phyloP scores from a whole-genome alignment of 2,329 filamentous ascomycete species.

The Beauveria sp. region DNA sequence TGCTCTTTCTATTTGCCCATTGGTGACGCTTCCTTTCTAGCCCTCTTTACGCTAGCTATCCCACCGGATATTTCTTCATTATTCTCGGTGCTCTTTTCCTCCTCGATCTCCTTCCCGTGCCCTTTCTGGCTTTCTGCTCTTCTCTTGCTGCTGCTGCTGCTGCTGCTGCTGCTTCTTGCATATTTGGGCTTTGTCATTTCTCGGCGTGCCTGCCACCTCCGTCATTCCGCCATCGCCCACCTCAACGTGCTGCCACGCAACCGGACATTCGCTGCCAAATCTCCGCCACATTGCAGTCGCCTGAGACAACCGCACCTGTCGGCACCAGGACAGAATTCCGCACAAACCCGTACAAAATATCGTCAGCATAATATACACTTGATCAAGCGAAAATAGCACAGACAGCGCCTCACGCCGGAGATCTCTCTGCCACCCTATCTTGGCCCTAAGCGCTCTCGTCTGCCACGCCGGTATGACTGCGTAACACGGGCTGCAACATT shows the following conservation, averaged over 20 bases:
- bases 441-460: background rate
- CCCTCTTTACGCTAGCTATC: background rate
- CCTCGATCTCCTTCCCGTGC: background rate
- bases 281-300: constrained; percentile 5
- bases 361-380: constrained; percentile 3
- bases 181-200: background rate
- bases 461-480: constrained; percentile 2
- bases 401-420: background rate
- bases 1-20: background rate
- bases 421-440: background rate
- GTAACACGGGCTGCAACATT: background rate
- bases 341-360: constrained; percentile 5
- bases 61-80: background rate
- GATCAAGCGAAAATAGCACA: background rate
- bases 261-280: background rate
- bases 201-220: background rate
- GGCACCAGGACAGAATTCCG: background rate
- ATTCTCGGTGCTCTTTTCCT: background rate
- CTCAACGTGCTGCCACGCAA: background rate
- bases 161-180: background rate
- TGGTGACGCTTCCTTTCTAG: background rate
- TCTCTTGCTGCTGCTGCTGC: background rate
- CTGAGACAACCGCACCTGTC: constrained; percentile 6
- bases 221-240: background rate
- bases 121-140: background rate